phyloP scores from a whole-genome alignment of 1,139 yeast genomes.

The Yamadazyma trypodendri region DNA sequence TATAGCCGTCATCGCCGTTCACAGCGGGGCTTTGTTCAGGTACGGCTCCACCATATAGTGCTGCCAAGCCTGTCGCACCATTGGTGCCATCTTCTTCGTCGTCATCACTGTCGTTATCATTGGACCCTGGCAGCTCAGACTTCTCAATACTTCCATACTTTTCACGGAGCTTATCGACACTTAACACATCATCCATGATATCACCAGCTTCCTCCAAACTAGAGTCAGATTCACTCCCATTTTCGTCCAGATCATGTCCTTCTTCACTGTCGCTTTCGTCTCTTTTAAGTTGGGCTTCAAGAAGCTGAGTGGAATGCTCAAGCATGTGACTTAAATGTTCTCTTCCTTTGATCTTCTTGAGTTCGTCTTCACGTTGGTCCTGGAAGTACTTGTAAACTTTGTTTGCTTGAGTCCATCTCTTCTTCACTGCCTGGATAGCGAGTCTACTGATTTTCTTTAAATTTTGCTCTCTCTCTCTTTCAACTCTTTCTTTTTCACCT shows the following conservation, averaged over 20 bases:
- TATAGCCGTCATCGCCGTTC: conserved; percentile 22
- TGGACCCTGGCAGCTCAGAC: conserved; percentile 8
- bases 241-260: conserved; percentile 21
- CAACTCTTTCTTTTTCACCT: conserved; percentile 84
- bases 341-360: conserved; percentile 76
- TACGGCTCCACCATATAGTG: conserved; percentile 26
- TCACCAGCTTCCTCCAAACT: conserved; percentile 29
- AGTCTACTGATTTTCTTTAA: conserved; percentile 69
- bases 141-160: conserved; percentile 54
- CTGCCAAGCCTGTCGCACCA: conserved; percentile 28
- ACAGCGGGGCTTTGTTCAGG: conserved; percentile 4
- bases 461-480: conserved; percentile 67
- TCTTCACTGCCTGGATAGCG: conserved; percentile 81
- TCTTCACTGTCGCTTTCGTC: conserved; percentile 27
- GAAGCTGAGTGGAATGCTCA: conserved; percentile 85
- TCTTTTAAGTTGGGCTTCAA: conserved; percentile 75
- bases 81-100: conserved; percentile 9
- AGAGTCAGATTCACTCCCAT: conserved; percentile 22
- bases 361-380: conserved; percentile 60
- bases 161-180: conserved; percentile 62
- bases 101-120: conserved; percentile 11
- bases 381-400: conserved; percentile 66
- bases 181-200: conserved; percentile 51
- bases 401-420: conserved; percentile 88
- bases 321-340: conserved; percentile 85